Evolutionary conservation across 2,329 filamentous ascomycete species (phyloP), one percentile per base, ranked within the genome.

Genomic region (Penicillium sclerotigenum): DNA sequence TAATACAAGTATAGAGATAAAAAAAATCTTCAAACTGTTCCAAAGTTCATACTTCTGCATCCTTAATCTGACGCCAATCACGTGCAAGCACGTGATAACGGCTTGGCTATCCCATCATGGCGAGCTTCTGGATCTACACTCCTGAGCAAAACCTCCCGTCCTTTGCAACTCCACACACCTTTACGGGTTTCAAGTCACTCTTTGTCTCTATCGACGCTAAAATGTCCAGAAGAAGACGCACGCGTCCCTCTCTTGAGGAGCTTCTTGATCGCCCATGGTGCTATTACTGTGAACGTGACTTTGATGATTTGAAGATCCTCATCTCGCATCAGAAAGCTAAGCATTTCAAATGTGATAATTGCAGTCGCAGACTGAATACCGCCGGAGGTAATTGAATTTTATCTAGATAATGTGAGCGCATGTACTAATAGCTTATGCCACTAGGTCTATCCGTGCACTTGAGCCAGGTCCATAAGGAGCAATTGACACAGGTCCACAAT

Each of bases 221-320:
- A 58, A 93, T 94, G 87, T 89, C 87, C 67, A 96, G 96, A 79
- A 95, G 94, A 80, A 93, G 91, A 84, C 89, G 91, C 74, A 85
- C n/a, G n/a, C n/a, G 87, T 64, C 90, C 91, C 61, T 86, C 92
- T 68, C 81, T 97, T 65, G 90, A 97, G 78, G 91, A 97, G 77
- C 81, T 96, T 65, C 84, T 99, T 60, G 80, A 81, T 64, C 88
- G 92, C 56, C 89, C 93, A 47, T 97, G 92, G 92, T 99, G 94
- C 79, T 99, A 96, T 78, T 99, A 99, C 80, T 99, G 94, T 87
- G 94, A 99, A 77, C 89, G 93, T 78, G 93, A 97, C 77, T 99
- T 97, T 73, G 92, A 97, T 74, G 94, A 99, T 74, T 76, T 96
- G 45, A 97, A 96, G 80, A 91, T 97, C 65, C 86, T 99, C 62